Base-by-base conservation (phyloP, 2,329 filamentous ascomycete species). In the Calonectria montana region DNA sequence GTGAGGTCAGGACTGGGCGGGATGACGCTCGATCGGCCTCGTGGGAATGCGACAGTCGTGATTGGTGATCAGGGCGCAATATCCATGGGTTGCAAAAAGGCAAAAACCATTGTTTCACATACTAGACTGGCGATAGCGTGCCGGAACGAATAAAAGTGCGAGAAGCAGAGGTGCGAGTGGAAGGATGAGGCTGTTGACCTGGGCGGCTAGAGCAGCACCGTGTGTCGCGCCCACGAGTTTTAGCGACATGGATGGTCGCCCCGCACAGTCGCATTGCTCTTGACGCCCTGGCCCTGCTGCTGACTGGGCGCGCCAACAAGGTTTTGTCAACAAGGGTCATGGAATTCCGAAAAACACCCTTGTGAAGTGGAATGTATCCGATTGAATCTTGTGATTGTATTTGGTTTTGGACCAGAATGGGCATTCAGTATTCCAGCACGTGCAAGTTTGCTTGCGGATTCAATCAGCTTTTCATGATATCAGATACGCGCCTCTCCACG, bases 41-140 rank as follows among this genome's bases (percentile, higher is more conserved):
- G 47, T 70, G 70, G 75, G 74, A 70, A 73, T 75, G 73, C 74
- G 64, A 39, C 21, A 55, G 35, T 71, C 31, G 53, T 25, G 45
- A 31, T 47, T 29, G 64, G 25, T 69, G 74, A 55, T 74, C 75
- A 76, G 73, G 74, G 76, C 69, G 67, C 72, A 70, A 75, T 76
- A 59, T 65, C 25, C 59, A 64, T 50, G 63, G 31, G 25, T 15
- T 6, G 12, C 10, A 35, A 31, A 50, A 61, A n/a, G 65, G 12
- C 8, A 61, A 50, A 61, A 67, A 70, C 53, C 74, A 75, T 77
- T 67, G 71, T 72, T 73, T 77, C 70, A 69, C 59, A 73, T 71
- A 67, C 63, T 65, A 67, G 41, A 63, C n/a, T 55, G 18, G 18
- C 50, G 35, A 48, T 35, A 53, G 8, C 29, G 29, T 64, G 63